These are phyloP conservation scores for Lodderomyces parapsilosis DNA, from an alignment of 1,139 yeast genomes.

Conservation along the genomic window DNA sequence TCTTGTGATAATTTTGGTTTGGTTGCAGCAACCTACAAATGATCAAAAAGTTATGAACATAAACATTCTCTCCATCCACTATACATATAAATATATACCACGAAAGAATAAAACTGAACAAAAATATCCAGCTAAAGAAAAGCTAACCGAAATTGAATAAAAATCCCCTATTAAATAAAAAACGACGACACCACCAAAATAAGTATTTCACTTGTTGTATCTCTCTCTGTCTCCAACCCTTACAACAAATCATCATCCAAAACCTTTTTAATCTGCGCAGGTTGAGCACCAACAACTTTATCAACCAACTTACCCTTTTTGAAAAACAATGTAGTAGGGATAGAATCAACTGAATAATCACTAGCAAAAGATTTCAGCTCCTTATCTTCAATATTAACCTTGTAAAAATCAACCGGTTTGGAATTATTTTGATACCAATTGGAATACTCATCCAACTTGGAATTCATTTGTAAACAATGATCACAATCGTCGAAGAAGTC, in stretches of 20 bases:
- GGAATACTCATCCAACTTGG: conserved; percentile 13
- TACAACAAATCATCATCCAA: conserved; percentile 13
- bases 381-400: conserved; percentile 14
- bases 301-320: conserved; percentile 67
- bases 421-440: conserved; percentile 11
- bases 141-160: not conserved
- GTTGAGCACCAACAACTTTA: conserved; percentile 80
- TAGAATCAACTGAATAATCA: conserved; percentile 59
- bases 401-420: conserved; percentile 11
- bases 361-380: conserved; percentile 12
- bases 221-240: not conserved
- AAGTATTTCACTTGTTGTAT: too few relatives aligned
- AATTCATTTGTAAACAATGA: conserved; percentile 14
- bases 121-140: not conserved
- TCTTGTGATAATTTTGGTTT: too few relatives aligned
- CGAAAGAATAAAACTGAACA: not conserved
- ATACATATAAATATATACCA: too few relatives aligned
- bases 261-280: conserved; percentile 22
- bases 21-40: too few relatives aligned
- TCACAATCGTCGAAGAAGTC: conserved; percentile 16
- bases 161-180: not conserved
- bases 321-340: conserved; percentile 55
- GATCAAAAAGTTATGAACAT: too few relatives aligned
- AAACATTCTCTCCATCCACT: not conserved
- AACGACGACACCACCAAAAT: not conserved